Base-by-base conservation (phyloP, 1,284 basidiomycete genomes). In the Fistulinella cinereoalba region DNA sequence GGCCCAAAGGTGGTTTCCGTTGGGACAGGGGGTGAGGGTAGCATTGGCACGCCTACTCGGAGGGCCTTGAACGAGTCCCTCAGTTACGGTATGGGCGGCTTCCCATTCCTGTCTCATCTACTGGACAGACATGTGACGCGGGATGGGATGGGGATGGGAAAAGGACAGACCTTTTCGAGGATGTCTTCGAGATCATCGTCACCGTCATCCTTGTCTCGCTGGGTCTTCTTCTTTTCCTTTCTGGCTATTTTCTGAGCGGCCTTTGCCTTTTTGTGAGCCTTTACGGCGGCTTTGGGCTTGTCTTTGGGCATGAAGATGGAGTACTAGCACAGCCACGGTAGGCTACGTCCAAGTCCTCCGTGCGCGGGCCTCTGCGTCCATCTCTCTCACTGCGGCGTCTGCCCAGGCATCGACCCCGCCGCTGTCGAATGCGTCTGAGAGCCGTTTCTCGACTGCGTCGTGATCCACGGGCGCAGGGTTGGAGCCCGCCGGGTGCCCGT, bases 41-140 rank as follows among this genome's bases (percentile, higher is more conserved):
- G 90, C 89, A 56, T 89, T 92, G 0, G 88, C 89, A 37, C 91
- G 75, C 41, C 87, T 73, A 43, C 82, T 85, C 0, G 91, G 91
- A 12, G 90, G 88, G 0, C 86, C 85, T 60, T 86, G 79, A 10
- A 83, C 80, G 3, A 86, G 69, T 65, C 92, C 88, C 67, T 88
- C 83, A 0, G 80, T 85, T 4, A 90, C 86, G 7, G 76, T 80
- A 61, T 89, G 86, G 3, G 80, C 75, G 41, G 75, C 73, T 60
- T 90, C 85, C 85, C 81, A 88, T 64, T 88, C 84, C 63, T 75
- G 73, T 61, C 75, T 75, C 66, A 88, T 83, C 85, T 88, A 80
- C 74, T 77, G 50, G 55, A 54, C 43, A 41, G 19, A 47, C 15
- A 6, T 9, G 4, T 8, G 5, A 37, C 22, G 16, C 16, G 38